Evolutionary conservation across 2,329 filamentous ascomycete species (phyloP).

Genomic region (Thelonectria olida): DNA sequence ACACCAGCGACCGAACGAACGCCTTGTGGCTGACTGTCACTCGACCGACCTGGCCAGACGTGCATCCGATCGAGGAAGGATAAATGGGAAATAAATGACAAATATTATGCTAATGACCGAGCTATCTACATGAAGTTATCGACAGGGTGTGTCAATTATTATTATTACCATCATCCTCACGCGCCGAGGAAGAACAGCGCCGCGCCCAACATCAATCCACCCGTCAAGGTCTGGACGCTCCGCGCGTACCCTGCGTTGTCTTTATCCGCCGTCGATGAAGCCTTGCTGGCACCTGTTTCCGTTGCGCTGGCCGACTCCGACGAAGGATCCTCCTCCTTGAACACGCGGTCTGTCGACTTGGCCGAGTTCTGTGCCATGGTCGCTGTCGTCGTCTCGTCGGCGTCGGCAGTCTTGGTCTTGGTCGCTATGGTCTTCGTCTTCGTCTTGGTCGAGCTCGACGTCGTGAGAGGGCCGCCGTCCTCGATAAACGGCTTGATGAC

Average conservation of each 20-base stretch:
- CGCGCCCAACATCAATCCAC: conserved; percentile 11
- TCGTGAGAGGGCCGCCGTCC: conserved; percentile 15
- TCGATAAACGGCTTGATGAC: conserved; percentile 49
- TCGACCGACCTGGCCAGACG: neutral
- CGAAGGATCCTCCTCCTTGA: conserved; percentile 20
- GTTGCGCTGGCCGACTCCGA: neutral
- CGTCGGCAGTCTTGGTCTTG: conserved; percentile 2
- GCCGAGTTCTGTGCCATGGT: neutral
- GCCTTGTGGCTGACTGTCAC: neutral
- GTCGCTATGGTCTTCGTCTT: neutral
- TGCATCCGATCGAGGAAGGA: neutral
- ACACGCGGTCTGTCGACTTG: conserved; percentile 19
- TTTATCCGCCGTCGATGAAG: neutral
- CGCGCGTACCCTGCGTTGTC: conserved; percentile 8
- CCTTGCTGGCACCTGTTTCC: neutral
- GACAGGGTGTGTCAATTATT: too few species aligned
- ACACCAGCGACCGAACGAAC: neutral
- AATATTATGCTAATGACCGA: neutral
- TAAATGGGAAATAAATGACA: neutral
- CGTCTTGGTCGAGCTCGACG: conserved; percentile 3
- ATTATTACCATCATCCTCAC: conserved; percentile 1
- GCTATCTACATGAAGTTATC: conserved; percentile 3
- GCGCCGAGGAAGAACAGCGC: conserved; percentile 1
- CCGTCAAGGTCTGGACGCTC: neutral
- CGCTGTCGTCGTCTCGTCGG: neutral